These are phyloP conservation scores for Globisporangium takayamanum DNA, from an alignment of 352 stramenopile genomes.

Conservation along the genomic window DNA sequence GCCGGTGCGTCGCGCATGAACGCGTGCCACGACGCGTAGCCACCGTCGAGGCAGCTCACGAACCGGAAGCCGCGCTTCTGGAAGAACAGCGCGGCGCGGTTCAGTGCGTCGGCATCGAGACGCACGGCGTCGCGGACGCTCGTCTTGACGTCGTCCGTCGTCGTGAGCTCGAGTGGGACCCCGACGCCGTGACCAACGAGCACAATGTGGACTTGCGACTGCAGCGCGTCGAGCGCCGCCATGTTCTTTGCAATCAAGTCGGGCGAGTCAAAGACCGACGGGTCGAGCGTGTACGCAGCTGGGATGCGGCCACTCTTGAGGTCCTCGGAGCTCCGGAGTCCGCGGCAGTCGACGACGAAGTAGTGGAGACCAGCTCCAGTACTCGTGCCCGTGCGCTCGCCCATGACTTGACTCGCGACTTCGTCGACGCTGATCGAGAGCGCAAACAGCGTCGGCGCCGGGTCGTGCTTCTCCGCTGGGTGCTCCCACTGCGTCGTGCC, in stretches of 20 bases:
- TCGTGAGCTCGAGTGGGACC: constrained; percentile 51
- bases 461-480: constrained; percentile 49
- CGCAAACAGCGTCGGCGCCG: constrained; percentile 53
- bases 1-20: constrained; percentile 64
- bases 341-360: constrained; percentile 77
- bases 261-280: constrained; percentile 72
- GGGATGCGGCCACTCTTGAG: constrained; percentile 75
- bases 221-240: constrained; percentile 61
- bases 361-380: constrained; percentile 33
- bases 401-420: constrained; percentile 61
- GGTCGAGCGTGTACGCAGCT: constrained; percentile 67
- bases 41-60: constrained; percentile 66
- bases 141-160: constrained; percentile 60
- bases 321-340: constrained; percentile 67
- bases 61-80: constrained; percentile 82
- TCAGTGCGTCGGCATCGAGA: constrained; percentile 58
- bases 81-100: constrained; percentile 74
- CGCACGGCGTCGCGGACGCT: constrained; percentile 71
- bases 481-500: constrained; percentile 81
- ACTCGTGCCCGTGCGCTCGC: constrained; percentile 20
- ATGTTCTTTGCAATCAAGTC: constrained; percentile 73
- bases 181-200: constrained; percentile 68
- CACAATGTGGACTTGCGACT: constrained; percentile 69
- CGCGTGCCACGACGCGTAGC: constrained; percentile 79
- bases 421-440: constrained; percentile 63